phyloP scores from a whole-genome alignment of 768 basidiomycete genomes.

The Coprinopsis cinerea region DNA sequence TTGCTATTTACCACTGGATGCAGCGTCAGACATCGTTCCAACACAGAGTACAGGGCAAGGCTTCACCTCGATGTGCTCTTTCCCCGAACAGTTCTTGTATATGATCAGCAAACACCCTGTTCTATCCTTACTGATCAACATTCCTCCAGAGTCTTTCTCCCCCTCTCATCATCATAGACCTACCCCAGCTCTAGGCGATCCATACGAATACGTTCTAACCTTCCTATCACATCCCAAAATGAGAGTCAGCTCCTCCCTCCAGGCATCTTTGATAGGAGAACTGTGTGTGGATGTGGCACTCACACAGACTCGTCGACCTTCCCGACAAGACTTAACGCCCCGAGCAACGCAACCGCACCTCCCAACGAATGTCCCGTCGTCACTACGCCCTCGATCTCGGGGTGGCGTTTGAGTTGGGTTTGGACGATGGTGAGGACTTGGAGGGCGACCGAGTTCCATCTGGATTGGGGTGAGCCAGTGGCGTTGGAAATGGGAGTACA shows the following conservation, averaged over 20 bases:
- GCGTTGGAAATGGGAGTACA: neutral
- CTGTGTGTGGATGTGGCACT: neutral
- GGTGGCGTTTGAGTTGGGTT: slow-evolving; percentile 28
- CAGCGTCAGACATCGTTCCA: neutral
- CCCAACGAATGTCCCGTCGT: slow-evolving; percentile 52
- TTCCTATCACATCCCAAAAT: slow-evolving; percentile 11
- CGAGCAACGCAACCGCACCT: slow-evolving; percentile 44
- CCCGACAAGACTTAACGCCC: slow-evolving; percentile 37
- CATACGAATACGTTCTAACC: slow-evolving; percentile 43
- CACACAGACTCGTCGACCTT: slow-evolving; percentile 31
- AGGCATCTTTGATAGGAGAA: neutral
- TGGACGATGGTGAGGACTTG: slow-evolving; percentile 33
- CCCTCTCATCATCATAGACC: no score
- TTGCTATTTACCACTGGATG: slow-evolving; percentile 43
- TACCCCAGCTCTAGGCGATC: slow-evolving; percentile 44
- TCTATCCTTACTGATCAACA: no score
- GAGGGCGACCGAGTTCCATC: slow-evolving; percentile 44
- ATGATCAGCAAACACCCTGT: slow-evolving; percentile 38
- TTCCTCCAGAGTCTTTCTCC: no score
- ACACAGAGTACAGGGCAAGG: neutral
- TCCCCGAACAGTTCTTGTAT: slow-evolving; percentile 36
- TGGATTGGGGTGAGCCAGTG: slow-evolving; percentile 14
- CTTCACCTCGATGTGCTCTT: slow-evolving; percentile 37
- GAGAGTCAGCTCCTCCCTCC: neutral
- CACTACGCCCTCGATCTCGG: slow-evolving; percentile 32